Evolutionary conservation across 2,329 filamentous ascomycete genomes (phyloP), one percentile per base, ranked within the genome.

Genomic region (Epichloe aotearoae): DNA sequence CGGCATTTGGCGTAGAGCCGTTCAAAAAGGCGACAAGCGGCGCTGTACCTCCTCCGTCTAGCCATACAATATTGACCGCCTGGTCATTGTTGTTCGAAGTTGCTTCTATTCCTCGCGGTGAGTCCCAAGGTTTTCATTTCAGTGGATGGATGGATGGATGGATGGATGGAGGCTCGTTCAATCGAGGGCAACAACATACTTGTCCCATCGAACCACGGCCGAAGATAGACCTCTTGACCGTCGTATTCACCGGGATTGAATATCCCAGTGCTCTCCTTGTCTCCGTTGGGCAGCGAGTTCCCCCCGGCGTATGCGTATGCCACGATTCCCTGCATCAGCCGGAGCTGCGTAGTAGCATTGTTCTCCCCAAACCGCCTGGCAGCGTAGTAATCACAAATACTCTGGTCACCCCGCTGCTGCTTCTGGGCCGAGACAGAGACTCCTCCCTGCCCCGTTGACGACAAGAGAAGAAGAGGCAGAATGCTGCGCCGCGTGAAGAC

Each of bases 311-410:
- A 65, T 2, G 63, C 63, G 17, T 60, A 55, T 2, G 62, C 54
- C 30, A 65, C 54, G 45, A 65, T 63, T 39, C 55, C 54, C 45
- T 64, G 54, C 52, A 65, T 60, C 41, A 65, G 54, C 34, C 51
- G 56, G 30, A 57, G 49, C 43, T 64, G 63, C 12, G 59, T 62
- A 1, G 54, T 55, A 7, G 45, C 56, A 41, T 56, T 60, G 45
- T 55, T 62, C 11, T 50, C 52, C 4, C 61, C 61, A 48, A 56
- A 65, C 5, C 45, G 49, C 11, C 51, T 40, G 5, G 55, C 47
- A 3, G 63, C 60, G 47, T 65, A 65, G 47, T 61, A 65, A 50
- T 65, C 63, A 50, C 63, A 65, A 23, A 64, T 60, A 36, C 60
- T 58, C 23, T 49, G 50, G 26, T 37, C 43, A 30, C 50, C 46